Conservation (phyloP, 2,329 filamentous ascomycete genomes). For the Cryphonectria japonica region DNA sequence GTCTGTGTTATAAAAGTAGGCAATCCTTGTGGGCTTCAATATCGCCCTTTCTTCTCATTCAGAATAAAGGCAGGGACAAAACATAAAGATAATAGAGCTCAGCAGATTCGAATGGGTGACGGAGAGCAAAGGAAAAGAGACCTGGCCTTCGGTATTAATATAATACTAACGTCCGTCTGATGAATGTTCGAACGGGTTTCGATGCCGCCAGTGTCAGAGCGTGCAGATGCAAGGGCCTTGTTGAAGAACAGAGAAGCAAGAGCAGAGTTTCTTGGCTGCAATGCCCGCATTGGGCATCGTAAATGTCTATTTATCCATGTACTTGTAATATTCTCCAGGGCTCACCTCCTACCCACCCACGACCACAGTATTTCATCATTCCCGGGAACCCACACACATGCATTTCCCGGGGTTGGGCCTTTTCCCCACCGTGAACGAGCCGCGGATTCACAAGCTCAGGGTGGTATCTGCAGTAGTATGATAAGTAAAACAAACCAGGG, state of each 20-base stretch:
- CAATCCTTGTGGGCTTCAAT: neutral
- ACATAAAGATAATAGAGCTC: neutral
- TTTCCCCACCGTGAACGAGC: neutral
- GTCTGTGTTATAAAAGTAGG: neutral
- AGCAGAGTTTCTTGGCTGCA: neutral
- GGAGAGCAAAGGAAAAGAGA: neutral
- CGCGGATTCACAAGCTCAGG: neutral
- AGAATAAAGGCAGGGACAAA: no score
- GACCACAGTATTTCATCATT: neutral
- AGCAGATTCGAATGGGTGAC: neutral
- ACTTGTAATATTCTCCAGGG: neutral
- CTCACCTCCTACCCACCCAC: neutral
- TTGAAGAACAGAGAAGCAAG: neutral
- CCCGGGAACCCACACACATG: neutral
- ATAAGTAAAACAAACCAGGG: neutral
- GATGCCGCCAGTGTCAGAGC: neutral
- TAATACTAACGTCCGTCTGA: neutral
- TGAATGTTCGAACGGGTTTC: neutral
- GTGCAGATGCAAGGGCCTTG: neutral
- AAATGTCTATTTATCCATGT: neutral
- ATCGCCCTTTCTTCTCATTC: neutral
- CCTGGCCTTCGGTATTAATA: neutral
- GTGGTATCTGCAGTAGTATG: neutral
- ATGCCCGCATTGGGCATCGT: neutral
- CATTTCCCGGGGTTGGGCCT: neutral